Evolutionary conservation across 306 rosid species (phyloP), one percentile per base, ranked within the genome.

Genomic region (Cucurbita pepo): DNA sequence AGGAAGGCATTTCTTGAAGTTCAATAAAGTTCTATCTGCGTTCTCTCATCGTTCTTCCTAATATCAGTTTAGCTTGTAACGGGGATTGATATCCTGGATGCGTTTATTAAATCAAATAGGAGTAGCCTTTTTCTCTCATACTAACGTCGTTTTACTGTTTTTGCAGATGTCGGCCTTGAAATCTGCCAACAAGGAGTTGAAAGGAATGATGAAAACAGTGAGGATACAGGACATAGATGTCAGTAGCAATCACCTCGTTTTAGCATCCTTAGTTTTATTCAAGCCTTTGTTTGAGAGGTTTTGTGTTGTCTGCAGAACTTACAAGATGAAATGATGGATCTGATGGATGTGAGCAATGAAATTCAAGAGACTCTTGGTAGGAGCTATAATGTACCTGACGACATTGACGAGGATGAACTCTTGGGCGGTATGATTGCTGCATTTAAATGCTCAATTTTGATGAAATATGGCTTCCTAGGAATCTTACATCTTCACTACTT

Each of bases 321-420:
- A 85, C 97, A 91, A 89, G 99, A 91, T 81, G 97, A 91, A 85
- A 89, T 95, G 97, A 86, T 86, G 95, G 97, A 95, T 85, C 88
- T 95, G 77, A 95, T 95, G 99, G 97, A 95, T 79, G 99, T 91
- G 22, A 95, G 96, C 78, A 83, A 81, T 57, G 96, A 91, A 85
- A 89, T 95, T 54, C 99, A 89, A 89, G 97, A 95, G 81, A 85
- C 91, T 44, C 85, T 91, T 73, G 97, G 99, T 79, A 82, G 99
- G 86, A 95, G 99, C 92, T 95, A 95, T 70, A 95, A 13, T 53
- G 96, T 95, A 81, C 97, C 97, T 4, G 99, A 95, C 72, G 97
- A 95, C 86, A 85, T 95, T 78, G 99, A 95, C 16, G 97, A 90
- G 86, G 98, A 92, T 3, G 96, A 95, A 3, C 96, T 95, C 69